Base-by-base conservation (phyloP, 2,329 filamentous ascomycete genomes). In the Colletotrichum orbiculare region DNA sequence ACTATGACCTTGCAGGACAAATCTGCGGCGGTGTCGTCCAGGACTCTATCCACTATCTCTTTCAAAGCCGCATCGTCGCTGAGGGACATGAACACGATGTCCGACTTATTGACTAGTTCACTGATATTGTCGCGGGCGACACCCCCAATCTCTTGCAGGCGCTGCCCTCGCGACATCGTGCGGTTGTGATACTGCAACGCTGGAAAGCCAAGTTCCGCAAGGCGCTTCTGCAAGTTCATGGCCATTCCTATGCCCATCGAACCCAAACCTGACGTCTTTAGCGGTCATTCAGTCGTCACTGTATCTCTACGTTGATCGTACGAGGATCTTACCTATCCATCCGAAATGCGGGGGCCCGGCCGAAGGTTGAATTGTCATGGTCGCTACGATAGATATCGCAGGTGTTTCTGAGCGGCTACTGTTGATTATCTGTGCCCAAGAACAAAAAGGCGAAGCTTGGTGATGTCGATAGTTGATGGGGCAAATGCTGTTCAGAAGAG, bases 191-290 rank as follows among this genome's bases (percentile, higher is more conserved):
- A 85, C 2, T 65, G 70, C 2, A 85, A 69, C 6, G 68, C 60
- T 0, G 75, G 67, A 0, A 69, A 54, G 2, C 57, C 53, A 7
- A 58, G 67, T 6, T 67, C 58, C 1, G 50, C 61, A 0, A 84
- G 65, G 54, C 84, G 72, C 34, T 74, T 79, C 45, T 85, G 83
- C 0, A 85, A 73, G 61, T 85, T 85, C 7, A 71, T 73, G 1
- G 83, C 80, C 83, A 86, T 86, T 2, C 72, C 74, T 0, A 78
- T 72, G 2, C 83, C 83, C 83, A 85, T 85, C 1, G 81, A 85
- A 1, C 83, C 83, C 0, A 85, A 77, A 4, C 83, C 83, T 70
- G 25, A 25, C 25, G 25, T 25, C 1, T 10, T 10, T 2, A 17
- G 1, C 6, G 10, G 7, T 38, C 8, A 6, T 9, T 11, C 25